Evolutionary conservation across 2,329 filamentous ascomycete genomes (phyloP).

Genomic region (Penicillium sp.): DNA sequence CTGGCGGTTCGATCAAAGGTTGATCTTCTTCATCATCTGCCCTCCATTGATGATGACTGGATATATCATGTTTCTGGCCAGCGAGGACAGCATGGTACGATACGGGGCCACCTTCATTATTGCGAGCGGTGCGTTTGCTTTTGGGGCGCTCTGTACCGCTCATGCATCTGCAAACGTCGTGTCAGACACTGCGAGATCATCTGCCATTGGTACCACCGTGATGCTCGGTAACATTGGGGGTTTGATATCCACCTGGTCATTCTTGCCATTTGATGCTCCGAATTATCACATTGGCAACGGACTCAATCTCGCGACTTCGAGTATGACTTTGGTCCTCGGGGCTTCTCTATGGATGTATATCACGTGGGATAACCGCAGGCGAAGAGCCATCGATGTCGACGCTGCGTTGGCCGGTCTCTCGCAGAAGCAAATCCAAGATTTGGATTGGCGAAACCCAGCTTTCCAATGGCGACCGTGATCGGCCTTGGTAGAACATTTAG

Average conservation of each 20-base stretch:
- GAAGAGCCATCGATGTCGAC: constrained; percentile 57
- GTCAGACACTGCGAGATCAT: constrained; percentile 66
- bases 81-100: constrained; percentile 51
- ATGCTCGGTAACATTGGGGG: constrained; percentile 76
- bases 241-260: constrained; percentile 65
- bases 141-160: constrained; percentile 66
- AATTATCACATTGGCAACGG: constrained; percentile 72
- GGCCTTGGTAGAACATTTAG: not conserved
- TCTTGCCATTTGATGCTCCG: constrained; percentile 62
- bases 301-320: constrained; percentile 64
- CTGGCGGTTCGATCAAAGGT: constrained; percentile 61
- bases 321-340: constrained; percentile 55
- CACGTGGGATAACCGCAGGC: constrained; percentile 60
- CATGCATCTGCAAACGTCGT: constrained; percentile 70
- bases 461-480: constrained; percentile 54
- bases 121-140: constrained; percentile 62
- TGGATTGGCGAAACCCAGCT: constrained; percentile 67
- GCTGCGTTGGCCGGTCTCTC: constrained; percentile 56
- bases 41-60: constrained; percentile 67
- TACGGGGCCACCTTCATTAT: constrained; percentile 73
- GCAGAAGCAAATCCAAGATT: constrained; percentile 55
- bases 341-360: constrained; percentile 60
- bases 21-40: constrained; percentile 60
- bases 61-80: constrained; percentile 70
- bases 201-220: constrained; percentile 66